These are phyloP conservation scores for Antitrichia curtipendula DNA, from an alignment of 225 moss, liverwort and hornwort genomes.

Conservation along the genomic window DNA sequence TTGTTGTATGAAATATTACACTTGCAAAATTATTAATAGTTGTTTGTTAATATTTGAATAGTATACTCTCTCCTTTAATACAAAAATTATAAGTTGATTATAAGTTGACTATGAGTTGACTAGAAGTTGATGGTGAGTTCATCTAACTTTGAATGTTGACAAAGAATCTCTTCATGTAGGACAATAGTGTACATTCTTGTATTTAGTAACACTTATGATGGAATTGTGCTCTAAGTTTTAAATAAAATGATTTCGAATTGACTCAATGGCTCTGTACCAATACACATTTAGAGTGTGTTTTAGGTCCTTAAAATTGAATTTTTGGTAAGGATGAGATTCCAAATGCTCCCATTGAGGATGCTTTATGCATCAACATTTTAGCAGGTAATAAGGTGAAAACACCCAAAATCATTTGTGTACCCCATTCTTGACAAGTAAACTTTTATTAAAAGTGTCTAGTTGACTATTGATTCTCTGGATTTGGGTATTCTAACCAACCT, in stretches of 20 bases:
- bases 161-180: no score
- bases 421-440: background rate
- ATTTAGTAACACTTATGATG: background rate
- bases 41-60: background rate
- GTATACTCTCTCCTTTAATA: no score
- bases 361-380: fast-evolving
- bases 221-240: background rate
- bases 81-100: no score
- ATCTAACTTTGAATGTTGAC: background rate
- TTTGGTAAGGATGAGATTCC: fast-evolving
- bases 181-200: no score
- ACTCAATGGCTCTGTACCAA: background rate
- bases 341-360: background rate
- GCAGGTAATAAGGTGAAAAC: background rate
- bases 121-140: background rate
- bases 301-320: background rate
- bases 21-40: background rate
- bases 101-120: no score
- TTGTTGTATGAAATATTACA: background rate
- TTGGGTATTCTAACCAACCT: background rate
- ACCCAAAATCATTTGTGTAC: fast-evolving
- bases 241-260: background rate
- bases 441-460: background rate
- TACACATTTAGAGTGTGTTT: fast-evolving
- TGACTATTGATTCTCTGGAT: fast-evolving